Evolutionary conservation across 2,329 filamentous ascomycete species (phyloP).

Genomic region (Fusarium globosum): DNA sequence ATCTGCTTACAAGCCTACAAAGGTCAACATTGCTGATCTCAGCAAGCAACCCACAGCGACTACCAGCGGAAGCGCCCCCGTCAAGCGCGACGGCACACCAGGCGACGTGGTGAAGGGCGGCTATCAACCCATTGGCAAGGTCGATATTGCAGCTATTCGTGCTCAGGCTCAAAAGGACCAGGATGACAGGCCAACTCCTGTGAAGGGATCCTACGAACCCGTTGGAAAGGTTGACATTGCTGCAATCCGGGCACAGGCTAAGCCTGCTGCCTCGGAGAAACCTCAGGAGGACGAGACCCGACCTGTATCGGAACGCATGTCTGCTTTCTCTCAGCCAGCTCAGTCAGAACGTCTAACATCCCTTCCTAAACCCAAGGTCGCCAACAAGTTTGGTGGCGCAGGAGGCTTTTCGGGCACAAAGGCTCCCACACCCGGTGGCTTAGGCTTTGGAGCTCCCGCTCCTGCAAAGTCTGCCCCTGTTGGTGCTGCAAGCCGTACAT

Average conservation of each 20-base stretch:
- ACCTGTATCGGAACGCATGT: constrained; percentile 78
- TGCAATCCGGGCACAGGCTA: constrained; percentile 86
- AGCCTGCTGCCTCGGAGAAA: constrained; percentile 58
- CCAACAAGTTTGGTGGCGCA: constrained; percentile 83
- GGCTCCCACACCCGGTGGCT: constrained; percentile 79
- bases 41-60: constrained; percentile 77
- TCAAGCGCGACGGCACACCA: constrained; percentile 56
- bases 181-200: constrained; percentile 83
- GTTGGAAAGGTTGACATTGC: constrained; percentile 97
- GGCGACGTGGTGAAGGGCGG: constrained; percentile 81
- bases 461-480: constrained; percentile 69
- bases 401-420: constrained; percentile 88
- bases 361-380: constrained; percentile 93
- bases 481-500: constrained; percentile 87
- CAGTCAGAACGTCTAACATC: constrained; percentile 84
- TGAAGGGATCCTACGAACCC: constrained; percentile 95
- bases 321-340: constrained; percentile 71
- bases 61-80: constrained; percentile 66
- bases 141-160: constrained; percentile 94
- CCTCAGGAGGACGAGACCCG: constrained; percentile 57
- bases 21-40: constrained; percentile 91
- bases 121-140: constrained; percentile 95
- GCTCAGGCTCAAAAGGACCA: constrained; percentile 74
- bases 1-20: constrained; percentile 93
- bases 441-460: constrained; percentile 70